Conservation (phyloP, 2,329 filamentous ascomycete genomes). For the Colletotrichum liaoningense region DNA sequence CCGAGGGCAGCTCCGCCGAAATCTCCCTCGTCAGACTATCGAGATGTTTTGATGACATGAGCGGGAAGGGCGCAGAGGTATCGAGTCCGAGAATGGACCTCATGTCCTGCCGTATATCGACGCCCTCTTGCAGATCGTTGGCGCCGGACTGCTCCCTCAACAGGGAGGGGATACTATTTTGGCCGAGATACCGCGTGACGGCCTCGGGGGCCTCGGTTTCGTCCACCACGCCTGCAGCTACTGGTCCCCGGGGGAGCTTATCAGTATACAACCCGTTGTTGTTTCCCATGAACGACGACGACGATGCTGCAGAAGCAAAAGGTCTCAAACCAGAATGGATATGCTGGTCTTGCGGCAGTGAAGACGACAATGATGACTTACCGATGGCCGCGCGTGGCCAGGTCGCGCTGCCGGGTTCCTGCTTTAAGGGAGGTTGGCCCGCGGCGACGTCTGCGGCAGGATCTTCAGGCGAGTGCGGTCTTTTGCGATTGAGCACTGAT, state of each 20-base stretch:
- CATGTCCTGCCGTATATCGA: slow-evolving; percentile 73
- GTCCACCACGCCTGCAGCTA: slow-evolving; percentile 53
- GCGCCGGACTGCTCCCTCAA: slow-evolving; percentile 70
- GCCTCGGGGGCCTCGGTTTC: slow-evolving; percentile 66
- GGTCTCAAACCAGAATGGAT: slow-evolving; percentile 8
- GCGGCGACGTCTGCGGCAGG: slow-evolving; percentile 49
- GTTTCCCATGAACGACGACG: slow-evolving; percentile 17
- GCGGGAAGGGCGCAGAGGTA: slow-evolving; percentile 73
- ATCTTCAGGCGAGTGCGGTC: slow-evolving; percentile 56
- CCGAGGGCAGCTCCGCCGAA: slow-evolving; percentile 70
- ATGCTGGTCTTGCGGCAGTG: slow-evolving; percentile 3
- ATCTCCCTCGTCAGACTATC: slow-evolving; percentile 71
- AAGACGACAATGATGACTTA: slow-evolving; percentile 37
- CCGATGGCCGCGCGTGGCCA: slow-evolving; percentile 55
- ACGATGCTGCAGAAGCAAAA: not conserved
- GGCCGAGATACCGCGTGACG: slow-evolving; percentile 69
- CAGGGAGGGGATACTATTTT: slow-evolving; percentile 76
- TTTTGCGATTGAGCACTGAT: slow-evolving; percentile 45
- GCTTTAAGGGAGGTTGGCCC: slow-evolving; percentile 36
- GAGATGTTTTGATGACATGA: slow-evolving; percentile 74
- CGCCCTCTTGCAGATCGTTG: slow-evolving; percentile 61
- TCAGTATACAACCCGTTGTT: slow-evolving; percentile 32
- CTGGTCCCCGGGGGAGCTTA: slow-evolving; percentile 25
- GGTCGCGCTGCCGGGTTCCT: slow-evolving; percentile 52
- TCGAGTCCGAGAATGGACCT: slow-evolving; percentile 74